phyloP scores from a whole-genome alignment of 176 grass and related monocot genomes.

The Raddia guianensis region DNA sequence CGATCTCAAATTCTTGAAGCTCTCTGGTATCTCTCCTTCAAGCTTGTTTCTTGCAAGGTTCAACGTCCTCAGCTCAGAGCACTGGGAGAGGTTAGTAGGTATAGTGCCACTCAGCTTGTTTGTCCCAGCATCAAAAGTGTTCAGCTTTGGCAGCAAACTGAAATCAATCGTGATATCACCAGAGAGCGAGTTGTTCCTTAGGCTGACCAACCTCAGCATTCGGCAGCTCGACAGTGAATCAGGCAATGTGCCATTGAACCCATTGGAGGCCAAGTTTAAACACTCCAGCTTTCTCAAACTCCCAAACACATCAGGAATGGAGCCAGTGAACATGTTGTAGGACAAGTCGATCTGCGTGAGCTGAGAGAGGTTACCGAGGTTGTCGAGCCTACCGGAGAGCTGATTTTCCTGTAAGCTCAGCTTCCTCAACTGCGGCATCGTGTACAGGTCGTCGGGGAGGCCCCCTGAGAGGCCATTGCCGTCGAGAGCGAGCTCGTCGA shows the following conservation, averaged over 20 bases:
- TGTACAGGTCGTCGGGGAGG: conserved; percentile 70
- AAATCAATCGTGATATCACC: conserved; percentile 61
- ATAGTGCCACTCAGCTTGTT: conserved; percentile 68
- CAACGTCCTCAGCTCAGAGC: conserved; percentile 61
- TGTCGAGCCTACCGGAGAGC: conserved; percentile 52
- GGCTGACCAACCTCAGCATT: conserved; percentile 58
- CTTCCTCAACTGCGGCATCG: conserved; percentile 41
- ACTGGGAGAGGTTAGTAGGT: conserved; percentile 46
- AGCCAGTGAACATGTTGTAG: conserved; percentile 57
- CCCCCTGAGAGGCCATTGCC: conserved; percentile 58
- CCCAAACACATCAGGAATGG: conserved; percentile 78
- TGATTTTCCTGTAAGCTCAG: conserved; percentile 65
- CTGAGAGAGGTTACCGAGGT: conserved; percentile 66
- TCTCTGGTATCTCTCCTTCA: conserved; percentile 61
- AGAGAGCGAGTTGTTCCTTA: conserved; percentile 72
- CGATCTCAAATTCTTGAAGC: conserved; percentile 64
- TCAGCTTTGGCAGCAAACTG: conserved; percentile 48
- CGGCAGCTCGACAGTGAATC: conserved; percentile 57
- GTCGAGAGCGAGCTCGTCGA: conserved; percentile 65
- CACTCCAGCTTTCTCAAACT: conserved; percentile 56
- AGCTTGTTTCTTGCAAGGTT: conserved; percentile 87
- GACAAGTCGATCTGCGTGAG: conserved; percentile 76
- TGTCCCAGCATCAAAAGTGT: conserved; percentile 67
- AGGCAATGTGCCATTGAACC: conserved; percentile 61
- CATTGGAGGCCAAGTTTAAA: conserved; percentile 57